These are phyloP conservation scores for Stephanodiscus triporus DNA, from an alignment of 108 stramenopile genomes.

Conservation along the genomic window DNA sequence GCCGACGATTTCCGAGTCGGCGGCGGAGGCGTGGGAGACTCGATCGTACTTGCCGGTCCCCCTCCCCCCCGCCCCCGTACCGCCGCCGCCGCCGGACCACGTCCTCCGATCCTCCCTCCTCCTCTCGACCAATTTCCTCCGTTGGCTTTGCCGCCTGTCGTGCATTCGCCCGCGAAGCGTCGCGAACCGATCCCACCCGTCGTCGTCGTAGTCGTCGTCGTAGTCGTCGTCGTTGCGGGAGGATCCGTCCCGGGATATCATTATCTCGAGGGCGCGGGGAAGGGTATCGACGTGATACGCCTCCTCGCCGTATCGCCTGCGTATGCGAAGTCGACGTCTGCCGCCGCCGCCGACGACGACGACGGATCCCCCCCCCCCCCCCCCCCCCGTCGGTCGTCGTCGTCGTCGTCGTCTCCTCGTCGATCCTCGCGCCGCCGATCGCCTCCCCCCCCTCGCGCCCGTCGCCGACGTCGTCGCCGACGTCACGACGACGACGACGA, in stretches of 20 bases:
- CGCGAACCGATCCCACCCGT: slow-evolving; percentile 28
- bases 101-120: slow-evolving; percentile 29
- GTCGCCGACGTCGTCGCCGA: no score
- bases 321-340: slow-evolving; percentile 70
- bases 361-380: no score
- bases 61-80: no score
- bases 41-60: slow-evolving; percentile 2
- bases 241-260: no score
- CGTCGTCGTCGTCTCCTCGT: no score
- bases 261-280: slow-evolving; percentile 17
- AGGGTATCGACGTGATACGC: slow-evolving; percentile 76
- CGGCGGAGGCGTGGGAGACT: background rate
- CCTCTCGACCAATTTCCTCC: slow-evolving; percentile 27
- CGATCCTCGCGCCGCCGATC: no score
- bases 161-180: slow-evolving; percentile 24
- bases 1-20: background rate
- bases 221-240: no score
- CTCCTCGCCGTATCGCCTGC: slow-evolving; percentile 71
- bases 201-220: slow-evolving; percentile 1
- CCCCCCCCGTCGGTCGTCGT: no score
- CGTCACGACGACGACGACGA: no score
- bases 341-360: no score
- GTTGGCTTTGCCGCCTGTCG: slow-evolving; percentile 19
- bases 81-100: slow-evolving; percentile 17
- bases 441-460: no score